Conservation (phyloP, 2,329 filamentous ascomycete genomes). For the Sphaerulina populicola region DNA sequence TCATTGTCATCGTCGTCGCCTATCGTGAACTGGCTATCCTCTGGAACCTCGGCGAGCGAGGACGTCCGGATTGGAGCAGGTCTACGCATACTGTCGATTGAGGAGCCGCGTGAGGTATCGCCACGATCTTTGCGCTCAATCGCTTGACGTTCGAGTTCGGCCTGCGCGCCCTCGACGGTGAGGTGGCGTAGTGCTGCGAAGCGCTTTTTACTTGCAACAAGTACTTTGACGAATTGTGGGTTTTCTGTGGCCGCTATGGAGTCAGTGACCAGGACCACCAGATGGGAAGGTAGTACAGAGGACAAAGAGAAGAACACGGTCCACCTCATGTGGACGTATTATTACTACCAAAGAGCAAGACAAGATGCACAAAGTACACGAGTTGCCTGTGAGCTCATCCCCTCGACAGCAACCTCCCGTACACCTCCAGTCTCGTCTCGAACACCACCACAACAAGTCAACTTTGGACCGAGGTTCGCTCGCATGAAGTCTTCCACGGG, state of each 20-base stretch:
- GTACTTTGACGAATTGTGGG: conserved; percentile 66
- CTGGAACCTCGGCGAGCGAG: conserved; percentile 59
- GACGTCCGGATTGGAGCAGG: conserved; percentile 51
- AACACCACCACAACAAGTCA: background rate
- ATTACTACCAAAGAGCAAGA: background rate
- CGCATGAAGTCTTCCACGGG: background rate
- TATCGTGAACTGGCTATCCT: conserved; percentile 60
- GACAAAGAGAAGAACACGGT: background rate
- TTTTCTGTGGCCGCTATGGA: conserved; percentile 51
- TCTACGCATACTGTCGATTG: conserved; percentile 59
- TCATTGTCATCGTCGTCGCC: conserved; percentile 70
- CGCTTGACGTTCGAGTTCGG: conserved; percentile 76
- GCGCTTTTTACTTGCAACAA: conserved; percentile 69
- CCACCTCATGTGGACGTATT: background rate
- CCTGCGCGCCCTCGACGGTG: conserved; percentile 82
- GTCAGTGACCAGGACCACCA: background rate
- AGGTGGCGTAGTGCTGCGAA: conserved; percentile 81
- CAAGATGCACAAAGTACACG: background rate
- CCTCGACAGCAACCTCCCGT: background rate
- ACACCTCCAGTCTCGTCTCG: background rate
- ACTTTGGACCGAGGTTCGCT: background rate
- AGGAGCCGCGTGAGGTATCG: conserved; percentile 44
- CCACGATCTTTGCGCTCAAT: conserved; percentile 53
- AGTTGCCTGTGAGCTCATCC: background rate
- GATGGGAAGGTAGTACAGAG: background rate